phyloP scores from a whole-genome alignment of 78 protist genomes.

The Carpediemonas membranifera region DNA sequence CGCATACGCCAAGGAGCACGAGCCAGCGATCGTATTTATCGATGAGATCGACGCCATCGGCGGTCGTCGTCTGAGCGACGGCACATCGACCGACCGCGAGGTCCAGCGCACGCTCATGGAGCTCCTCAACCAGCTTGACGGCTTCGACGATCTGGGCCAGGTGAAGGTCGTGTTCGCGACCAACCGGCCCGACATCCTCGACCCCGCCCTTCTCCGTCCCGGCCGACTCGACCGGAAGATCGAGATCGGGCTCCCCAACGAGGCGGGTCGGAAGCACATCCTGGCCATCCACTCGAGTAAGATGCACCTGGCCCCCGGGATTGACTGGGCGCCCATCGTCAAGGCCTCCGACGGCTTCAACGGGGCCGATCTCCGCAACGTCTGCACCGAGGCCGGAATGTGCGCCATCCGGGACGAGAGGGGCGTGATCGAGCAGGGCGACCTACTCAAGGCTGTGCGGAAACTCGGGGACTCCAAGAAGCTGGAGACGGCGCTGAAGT shows the following conservation, averaged over 20 bases:
- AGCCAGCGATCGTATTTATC: constrained; percentile 98
- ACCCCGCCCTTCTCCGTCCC: constrained; percentile 79
- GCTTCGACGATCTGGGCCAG: constrained; percentile 81
- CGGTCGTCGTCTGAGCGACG: constrained; percentile 86
- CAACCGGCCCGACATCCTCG: constrained; percentile 97
- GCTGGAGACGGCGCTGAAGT: constrained; percentile 64
- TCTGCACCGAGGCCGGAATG: constrained; percentile 80
- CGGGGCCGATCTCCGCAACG: constrained; percentile 96
- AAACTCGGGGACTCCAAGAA: constrained; percentile 85
- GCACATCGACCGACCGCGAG: constrained; percentile 91
- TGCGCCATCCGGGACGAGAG: constrained; percentile 87
- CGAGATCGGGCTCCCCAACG: constrained; percentile 96
- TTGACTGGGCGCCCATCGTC: constrained; percentile 86
- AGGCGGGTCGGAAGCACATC: constrained; percentile 69
- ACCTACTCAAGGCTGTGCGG: constrained; percentile 93
- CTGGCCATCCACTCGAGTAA: constrained; percentile 85
- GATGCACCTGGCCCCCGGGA: constrained; percentile 80
- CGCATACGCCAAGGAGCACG: constrained; percentile 84
- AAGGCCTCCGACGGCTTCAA: constrained; percentile 93
- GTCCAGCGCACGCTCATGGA: constrained; percentile 98
- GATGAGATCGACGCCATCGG: constrained; percentile 99
- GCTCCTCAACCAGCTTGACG: constrained; percentile 93
- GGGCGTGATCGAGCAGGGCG: constrained; percentile 79
- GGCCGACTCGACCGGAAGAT: constrained; percentile 84
- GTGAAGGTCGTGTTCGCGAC: constrained; percentile 99